These are phyloP conservation scores for Amylostereum areolatum DNA, from an alignment of 1,284 basidiomycete species.

Conservation along the genomic window DNA sequence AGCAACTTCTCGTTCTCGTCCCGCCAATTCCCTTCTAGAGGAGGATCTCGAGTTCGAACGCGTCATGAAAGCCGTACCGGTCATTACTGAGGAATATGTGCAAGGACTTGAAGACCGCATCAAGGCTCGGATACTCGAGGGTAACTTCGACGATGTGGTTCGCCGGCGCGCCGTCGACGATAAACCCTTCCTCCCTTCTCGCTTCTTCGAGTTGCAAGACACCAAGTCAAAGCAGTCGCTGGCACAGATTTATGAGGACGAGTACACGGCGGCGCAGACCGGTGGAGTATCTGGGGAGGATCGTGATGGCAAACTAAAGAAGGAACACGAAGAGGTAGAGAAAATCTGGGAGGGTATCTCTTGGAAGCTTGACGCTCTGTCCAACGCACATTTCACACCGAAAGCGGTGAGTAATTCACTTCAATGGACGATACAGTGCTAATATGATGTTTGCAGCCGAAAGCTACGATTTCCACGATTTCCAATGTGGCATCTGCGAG, in stretches of 20 bases:
- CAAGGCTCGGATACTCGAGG: slow-evolving; percentile 84
- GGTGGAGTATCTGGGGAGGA: slow-evolving; percentile 60
- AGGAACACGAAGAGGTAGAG: slow-evolving; percentile 87
- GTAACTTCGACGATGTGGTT: slow-evolving; percentile 88
- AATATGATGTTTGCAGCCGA: slow-evolving; percentile 56
- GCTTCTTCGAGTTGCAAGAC: slow-evolving; percentile 87
- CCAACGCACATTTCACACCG: slow-evolving; percentile 93
- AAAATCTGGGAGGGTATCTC: slow-evolving; percentile 83
- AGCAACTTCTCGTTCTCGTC: slow-evolving; percentile 75
- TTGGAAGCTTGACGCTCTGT: slow-evolving; percentile 88
- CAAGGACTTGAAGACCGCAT: slow-evolving; percentile 86
- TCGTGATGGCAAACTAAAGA: slow-evolving; percentile 82
- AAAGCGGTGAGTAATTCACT: slow-evolving; percentile 63
- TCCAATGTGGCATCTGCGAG: slow-evolving; percentile 82
- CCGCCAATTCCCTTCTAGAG: slow-evolving; percentile 88
- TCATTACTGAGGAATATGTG: slow-evolving; percentile 87
- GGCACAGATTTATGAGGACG: slow-evolving; percentile 95
- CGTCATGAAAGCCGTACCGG: slow-evolving; percentile 80
- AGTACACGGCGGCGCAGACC: slow-evolving; percentile 69
- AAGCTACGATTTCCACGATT: slow-evolving; percentile 83
- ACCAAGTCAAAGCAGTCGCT: slow-evolving; percentile 84
- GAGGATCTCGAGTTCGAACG: slow-evolving; percentile 96
- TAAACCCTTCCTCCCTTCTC: slow-evolving; percentile 87
- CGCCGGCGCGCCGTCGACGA: slow-evolving; percentile 75
- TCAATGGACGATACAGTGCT: slow-evolving; percentile 2